phyloP scores from a whole-genome alignment of 1,284 basidiomycete species.

The Cryptococcus depauperatus region DNA sequence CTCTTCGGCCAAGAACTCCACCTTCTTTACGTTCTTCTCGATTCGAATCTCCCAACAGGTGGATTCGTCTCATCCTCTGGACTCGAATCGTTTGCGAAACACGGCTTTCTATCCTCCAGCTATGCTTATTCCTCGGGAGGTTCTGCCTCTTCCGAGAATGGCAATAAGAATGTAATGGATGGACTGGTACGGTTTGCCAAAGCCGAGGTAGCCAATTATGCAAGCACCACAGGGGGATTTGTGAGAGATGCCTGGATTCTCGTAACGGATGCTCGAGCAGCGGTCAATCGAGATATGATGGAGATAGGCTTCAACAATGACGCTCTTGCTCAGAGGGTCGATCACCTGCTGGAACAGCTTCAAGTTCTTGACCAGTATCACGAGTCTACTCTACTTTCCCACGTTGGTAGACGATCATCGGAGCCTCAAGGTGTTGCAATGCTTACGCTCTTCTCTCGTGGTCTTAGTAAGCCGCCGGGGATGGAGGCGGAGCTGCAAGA shows the following conservation, averaged over 20 bases:
- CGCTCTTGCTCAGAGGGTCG: slow-evolving; percentile 2
- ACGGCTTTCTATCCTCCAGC: slow-evolving; percentile 58
- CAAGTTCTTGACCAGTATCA: slow-evolving; percentile 63
- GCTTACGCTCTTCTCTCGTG: slow-evolving; percentile 76
- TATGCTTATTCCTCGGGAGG: slow-evolving; percentile 6
- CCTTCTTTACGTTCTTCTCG: slow-evolving; percentile 57
- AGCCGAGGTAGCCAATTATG: slow-evolving; percentile 54
- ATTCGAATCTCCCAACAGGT: slow-evolving; percentile 93
- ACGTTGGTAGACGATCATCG: slow-evolving; percentile 78
- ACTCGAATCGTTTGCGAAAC: slow-evolving; percentile 78
- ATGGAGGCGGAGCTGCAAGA: slow-evolving; percentile 13
- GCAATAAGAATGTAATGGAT: not conserved
- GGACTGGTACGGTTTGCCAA: slow-evolving; percentile 33
- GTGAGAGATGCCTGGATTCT: slow-evolving; percentile 58
- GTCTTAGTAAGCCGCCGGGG: slow-evolving; percentile 56
- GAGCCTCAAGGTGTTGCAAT: slow-evolving; percentile 88
- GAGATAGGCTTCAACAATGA: slow-evolving; percentile 14
- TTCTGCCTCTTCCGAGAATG: not conserved
- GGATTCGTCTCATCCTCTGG: slow-evolving; percentile 95
- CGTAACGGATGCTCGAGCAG: slow-evolving; percentile 11
- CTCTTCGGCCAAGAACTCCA: slow-evolving; percentile 19
- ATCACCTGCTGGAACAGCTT: slow-evolving; percentile 40
- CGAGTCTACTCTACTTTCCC: slow-evolving; percentile 79
- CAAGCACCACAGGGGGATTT: slow-evolving; percentile 65
- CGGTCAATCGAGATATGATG: slow-evolving; percentile 7